Conservation (phyloP, 1,284 basidiomycete species). For the Trichosporon sp. region DNA sequence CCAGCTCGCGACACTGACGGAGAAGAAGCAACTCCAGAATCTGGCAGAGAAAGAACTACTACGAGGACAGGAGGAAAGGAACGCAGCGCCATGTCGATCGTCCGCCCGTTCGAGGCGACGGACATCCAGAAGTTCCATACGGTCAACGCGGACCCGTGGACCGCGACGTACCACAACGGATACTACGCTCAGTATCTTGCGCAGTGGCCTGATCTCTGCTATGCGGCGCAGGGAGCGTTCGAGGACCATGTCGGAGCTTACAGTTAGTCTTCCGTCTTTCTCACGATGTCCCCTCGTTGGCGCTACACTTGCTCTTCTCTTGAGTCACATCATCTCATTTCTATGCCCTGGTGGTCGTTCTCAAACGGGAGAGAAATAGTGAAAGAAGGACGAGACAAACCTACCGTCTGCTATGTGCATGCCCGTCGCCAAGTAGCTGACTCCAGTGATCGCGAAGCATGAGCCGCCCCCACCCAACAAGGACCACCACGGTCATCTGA, state of each 20-base stretch:
- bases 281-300: no score
- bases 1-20: not conserved
- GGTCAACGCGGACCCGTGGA: slow-evolving; percentile 61
- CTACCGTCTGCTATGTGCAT: no score
- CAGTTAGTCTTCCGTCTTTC: slow-evolving; percentile 38
- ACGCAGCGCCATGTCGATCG: slow-evolving; percentile 55
- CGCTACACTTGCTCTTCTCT: no score
- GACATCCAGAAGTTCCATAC: slow-evolving; percentile 59
- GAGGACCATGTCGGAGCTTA: slow-evolving; percentile 40
- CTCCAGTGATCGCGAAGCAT: slow-evolving; percentile 55
- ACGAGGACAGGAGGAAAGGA: not conserved
- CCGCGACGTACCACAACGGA: slow-evolving; percentile 58
- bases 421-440: not conserved
- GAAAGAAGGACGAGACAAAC: no score
- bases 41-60: not conserved
- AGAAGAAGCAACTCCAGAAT: not conserved
- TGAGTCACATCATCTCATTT: no score
- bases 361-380: no score
- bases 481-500: slow-evolving; percentile 56
- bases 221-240: slow-evolving; percentile 40
- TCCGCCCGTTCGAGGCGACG: slow-evolving; percentile 58
- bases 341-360: no score
- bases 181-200: slow-evolving; percentile 53
- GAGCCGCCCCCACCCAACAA: slow-evolving; percentile 54
- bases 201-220: slow-evolving; percentile 52